Evolutionary conservation across 2,329 filamentous ascomycete genomes (phyloP), one percentile per base, ranked within the genome.

Genomic region (Bertia moriformis): DNA sequence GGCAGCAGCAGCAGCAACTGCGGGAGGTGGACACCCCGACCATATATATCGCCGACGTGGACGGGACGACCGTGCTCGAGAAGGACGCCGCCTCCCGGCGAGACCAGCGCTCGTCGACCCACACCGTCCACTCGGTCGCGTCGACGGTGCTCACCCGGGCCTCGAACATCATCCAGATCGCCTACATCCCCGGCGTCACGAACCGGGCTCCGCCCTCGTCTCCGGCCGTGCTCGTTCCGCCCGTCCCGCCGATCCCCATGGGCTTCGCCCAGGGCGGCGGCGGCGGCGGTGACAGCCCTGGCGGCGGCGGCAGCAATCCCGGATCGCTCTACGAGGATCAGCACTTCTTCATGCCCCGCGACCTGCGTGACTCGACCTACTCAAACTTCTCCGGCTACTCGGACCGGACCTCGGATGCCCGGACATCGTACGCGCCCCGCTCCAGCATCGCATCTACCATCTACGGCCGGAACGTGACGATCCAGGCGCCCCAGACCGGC

Each of bases 131-230:
- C 51, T 96, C 89, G 12, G 85, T 98, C 54, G 91, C 91, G 14
- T 95, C 88, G 10, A 96, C 89, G 18, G 87, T 96, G 42, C 73
- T 95, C 44, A 96, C 91, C 14, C 79, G 91, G 44, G 91, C 91
- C 38, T 96, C 91, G 52, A 98, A 98, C 65, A 89, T 98, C 55
- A 98, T 98, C 51, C 91, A 96, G 62, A 98, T 98, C 60, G 91
- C 91, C 41, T 98, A 96, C 59, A 96, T 98, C 47, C 91, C 91
- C 13, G 91, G 91, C 43, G 88, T 96, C 51, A 95, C 86, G 43
- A 95, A 95, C 62, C 76, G 89, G 48, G 87, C 88, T 12, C 78
- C 80, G 4, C 83, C 84, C 4, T 79, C 83, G n/a, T 89, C 86
- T 1, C 84, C 85, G 3, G 78, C 76, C 30, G 65, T 86, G 15